Conservation (phyloP, 208 protist genomes). For the Novymonas esmeraldas region DNA sequence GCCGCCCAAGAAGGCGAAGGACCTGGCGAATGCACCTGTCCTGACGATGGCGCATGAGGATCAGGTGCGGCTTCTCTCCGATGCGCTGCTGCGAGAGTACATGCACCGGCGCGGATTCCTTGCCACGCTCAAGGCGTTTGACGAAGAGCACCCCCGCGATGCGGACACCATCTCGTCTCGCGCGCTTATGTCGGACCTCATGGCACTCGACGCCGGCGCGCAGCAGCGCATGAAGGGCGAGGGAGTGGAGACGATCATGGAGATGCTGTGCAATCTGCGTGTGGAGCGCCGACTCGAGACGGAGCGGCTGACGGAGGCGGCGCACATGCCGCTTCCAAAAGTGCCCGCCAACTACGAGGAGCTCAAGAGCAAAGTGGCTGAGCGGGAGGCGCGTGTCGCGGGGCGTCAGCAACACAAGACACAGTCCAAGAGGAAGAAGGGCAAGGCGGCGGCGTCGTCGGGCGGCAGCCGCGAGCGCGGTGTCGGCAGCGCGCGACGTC, state of each 20-base stretch:
- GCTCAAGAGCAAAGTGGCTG: constrained; percentile 18
- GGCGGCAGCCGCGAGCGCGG: background rate
- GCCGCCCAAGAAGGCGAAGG: constrained; percentile 70
- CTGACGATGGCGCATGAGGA: constrained; percentile 73
- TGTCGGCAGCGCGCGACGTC: background rate
- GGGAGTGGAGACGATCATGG: constrained; percentile 91
- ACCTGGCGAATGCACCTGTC: constrained; percentile 53
- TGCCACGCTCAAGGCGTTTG: constrained; percentile 83
- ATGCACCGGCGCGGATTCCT: constrained; percentile 89
- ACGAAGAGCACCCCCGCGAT: constrained; percentile 83
- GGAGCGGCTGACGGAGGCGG: constrained; percentile 48
- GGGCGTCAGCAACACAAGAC: constrained; percentile 34
- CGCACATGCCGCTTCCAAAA: constrained; percentile 38
- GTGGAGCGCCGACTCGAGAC: constrained; percentile 66
- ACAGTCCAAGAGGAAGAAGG: constrained; percentile 13
- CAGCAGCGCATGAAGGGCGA: constrained; percentile 66
- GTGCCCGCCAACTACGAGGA: constrained; percentile 50
- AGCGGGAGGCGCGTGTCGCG: constrained; percentile 25
- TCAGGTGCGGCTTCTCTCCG: constrained; percentile 84
- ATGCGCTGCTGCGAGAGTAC: constrained; percentile 90
- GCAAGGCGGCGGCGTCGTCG: constrained; percentile 4
- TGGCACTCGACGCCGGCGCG: constrained; percentile 57
- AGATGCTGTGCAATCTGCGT: constrained; percentile 87
- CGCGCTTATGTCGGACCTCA: constrained; percentile 88
- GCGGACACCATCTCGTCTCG: constrained; percentile 84